Percentiles rank a stretch among this genome's conserved stretches.
Evolutionary conservation across 371 early-diverging fungal genomes (phyloP).

Genomic region (Amoeboaphelidium protococcarum): DNA sequence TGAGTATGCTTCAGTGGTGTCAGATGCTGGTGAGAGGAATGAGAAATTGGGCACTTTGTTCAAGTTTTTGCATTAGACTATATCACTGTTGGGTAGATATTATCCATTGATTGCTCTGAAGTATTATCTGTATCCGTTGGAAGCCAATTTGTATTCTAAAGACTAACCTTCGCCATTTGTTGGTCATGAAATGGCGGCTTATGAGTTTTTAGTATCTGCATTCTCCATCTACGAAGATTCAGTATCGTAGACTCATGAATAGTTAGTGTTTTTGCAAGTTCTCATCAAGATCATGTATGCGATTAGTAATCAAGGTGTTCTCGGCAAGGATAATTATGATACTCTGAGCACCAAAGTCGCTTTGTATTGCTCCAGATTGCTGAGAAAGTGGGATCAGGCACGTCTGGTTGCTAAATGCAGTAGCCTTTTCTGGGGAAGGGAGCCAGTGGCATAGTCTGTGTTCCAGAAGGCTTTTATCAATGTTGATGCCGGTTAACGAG

Average conservation of each 20-base stretch:
- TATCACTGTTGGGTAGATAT: constrained; percentile 26
- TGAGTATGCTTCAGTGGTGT: no score
- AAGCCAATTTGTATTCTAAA: no score
- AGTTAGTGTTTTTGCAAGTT: constrained; percentile 54
- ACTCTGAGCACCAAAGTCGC: constrained; percentile 61
- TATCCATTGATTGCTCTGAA: no score
- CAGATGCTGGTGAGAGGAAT: no score
- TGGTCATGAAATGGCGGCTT: constrained; percentile 53
- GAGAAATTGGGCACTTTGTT: no score
- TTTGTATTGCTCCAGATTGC: constrained; percentile 49
- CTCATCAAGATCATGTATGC: constrained; percentile 51
- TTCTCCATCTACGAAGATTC: constrained; percentile 71
- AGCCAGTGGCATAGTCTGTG: constrained; percentile 8
- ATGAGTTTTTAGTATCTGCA: constrained; percentile 68
- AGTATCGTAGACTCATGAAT: constrained; percentile 55
- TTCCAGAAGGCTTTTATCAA: constrained; percentile 1
- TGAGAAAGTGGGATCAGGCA: constrained; percentile 77
- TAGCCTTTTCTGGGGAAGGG: constrained; percentile 80
- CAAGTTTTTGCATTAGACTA: constrained; percentile 45
- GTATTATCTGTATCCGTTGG: no score
- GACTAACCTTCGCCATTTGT: no score
- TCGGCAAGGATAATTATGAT: constrained; percentile 58
- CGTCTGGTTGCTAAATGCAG: constrained; percentile 43
- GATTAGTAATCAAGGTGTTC: constrained; percentile 33
- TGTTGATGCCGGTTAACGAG: no score